A percentile compares a stretch with the other conserved stretches of the same genome.
These are phyloP conservation scores for Parsonsia alboflavescens DNA, from an alignment of 257 asterid genomes.

Conservation along the genomic window DNA sequence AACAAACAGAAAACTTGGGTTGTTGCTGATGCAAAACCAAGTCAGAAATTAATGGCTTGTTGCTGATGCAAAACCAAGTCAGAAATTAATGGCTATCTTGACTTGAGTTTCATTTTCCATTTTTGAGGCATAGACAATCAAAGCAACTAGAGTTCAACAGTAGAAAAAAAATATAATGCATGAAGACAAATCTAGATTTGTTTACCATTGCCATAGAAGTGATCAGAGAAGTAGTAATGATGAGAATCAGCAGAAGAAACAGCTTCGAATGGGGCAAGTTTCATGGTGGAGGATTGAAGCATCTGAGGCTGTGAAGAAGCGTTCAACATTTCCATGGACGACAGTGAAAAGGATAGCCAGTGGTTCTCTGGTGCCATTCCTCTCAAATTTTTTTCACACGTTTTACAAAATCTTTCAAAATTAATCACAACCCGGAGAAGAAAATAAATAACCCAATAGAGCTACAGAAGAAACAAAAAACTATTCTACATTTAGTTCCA, in stretches of 20 bases:
- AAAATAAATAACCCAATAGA: background rate
- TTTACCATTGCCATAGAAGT: slow-evolving; percentile 65
- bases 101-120: background rate
- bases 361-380: slow-evolving; percentile 71
- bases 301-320: slow-evolving; percentile 34
- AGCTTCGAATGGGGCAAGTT: slow-evolving; percentile 23
- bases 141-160: background rate
- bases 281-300: slow-evolving; percentile 33
- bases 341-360: slow-evolving; percentile 84
- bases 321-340: slow-evolving; percentile 69
- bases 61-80: slow-evolving; percentile 13
- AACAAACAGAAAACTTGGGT: slow-evolving; percentile 33
- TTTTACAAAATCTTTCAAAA: slow-evolving; percentile 6
- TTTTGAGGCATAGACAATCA: background rate
- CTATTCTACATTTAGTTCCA: background rate
- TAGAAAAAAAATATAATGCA: background rate
- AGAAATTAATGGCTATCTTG: background rate
- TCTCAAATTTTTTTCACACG: background rate
- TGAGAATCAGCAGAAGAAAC: slow-evolving; percentile 40
- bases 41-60: slow-evolving; percentile 1
- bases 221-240: slow-evolving; percentile 60
- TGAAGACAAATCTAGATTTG: background rate
- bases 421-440: background rate
- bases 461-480: background rate
- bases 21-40: slow-evolving; percentile 14